Evolutionary conservation across 2,329 filamentous ascomycete genomes (phyloP).

Genomic region (Fusarium sp.): DNA sequence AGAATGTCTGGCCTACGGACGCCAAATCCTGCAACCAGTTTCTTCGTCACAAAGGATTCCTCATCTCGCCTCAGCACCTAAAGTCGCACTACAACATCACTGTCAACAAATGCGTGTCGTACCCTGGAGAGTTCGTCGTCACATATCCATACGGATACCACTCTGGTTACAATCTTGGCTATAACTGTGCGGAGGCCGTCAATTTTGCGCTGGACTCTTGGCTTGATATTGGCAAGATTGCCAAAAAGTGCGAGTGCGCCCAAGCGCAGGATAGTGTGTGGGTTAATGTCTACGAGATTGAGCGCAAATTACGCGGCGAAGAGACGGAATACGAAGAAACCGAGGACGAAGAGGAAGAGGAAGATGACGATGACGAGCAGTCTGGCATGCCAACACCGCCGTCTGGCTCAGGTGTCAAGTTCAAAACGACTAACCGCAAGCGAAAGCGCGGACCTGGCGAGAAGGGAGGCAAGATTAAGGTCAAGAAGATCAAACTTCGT

Average conservation of each 20-base stretch:
- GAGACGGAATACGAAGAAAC: conserved; percentile 86
- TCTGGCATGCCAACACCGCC: conserved; percentile 84
- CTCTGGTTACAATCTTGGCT: conserved; percentile 96
- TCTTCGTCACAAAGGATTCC: conserved; percentile 94
- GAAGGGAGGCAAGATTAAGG: conserved; percentile 62
- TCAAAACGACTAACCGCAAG: conserved; percentile 72
- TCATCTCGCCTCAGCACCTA: conserved; percentile 91
- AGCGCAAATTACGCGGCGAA: conserved; percentile 92
- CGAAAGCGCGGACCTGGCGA: conserved; percentile 57
- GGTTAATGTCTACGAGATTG: conserved; percentile 96
- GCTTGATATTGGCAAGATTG: conserved; percentile 94
- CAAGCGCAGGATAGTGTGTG: conserved; percentile 97
- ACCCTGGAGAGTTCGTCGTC: conserved; percentile 97
- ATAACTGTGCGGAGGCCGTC: conserved; percentile 98
- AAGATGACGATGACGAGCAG: conserved; percentile 71
- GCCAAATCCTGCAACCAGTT: conserved; percentile 97
- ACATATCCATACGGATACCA: conserved; percentile 99
- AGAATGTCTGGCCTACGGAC: conserved; percentile 91
- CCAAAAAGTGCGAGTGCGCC: conserved; percentile 96
- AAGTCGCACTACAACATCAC: conserved; percentile 92
- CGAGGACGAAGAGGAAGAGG: conserved; percentile 76
- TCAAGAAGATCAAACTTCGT: conserved; percentile 84
- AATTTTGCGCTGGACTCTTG: conserved; percentile 97
- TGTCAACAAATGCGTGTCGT: conserved; percentile 94
- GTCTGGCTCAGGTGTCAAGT: conserved; percentile 75